Evolutionary conservation across 1,139 yeast species (phyloP).

Genomic region (Tardiomyces digboiensis): DNA sequence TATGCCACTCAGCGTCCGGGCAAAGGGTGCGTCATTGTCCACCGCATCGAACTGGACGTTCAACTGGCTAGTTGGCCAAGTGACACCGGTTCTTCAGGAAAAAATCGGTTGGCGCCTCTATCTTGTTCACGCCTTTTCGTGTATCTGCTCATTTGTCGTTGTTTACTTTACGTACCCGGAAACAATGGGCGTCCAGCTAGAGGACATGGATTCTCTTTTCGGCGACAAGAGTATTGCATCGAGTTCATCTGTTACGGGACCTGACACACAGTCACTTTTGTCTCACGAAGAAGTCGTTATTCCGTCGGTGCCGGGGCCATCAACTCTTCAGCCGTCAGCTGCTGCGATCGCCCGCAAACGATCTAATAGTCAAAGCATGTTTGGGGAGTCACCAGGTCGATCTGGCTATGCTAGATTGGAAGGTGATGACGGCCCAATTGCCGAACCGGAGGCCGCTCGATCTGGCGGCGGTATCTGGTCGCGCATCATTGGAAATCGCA

Average conservation of each 20-base stretch:
- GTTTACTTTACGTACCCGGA: constrained; percentile 75
- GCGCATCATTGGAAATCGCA: background rate
- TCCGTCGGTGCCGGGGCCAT: constrained; percentile 1
- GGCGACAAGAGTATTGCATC: constrained; percentile 44
- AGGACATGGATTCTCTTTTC: constrained; percentile 80
- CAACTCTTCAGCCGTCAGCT: constrained; percentile 2
- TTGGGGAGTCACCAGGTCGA: background rate
- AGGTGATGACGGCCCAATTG: background rate
- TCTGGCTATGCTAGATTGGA: background rate
- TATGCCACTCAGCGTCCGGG: constrained; percentile 77
- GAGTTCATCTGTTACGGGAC: constrained; percentile 14
- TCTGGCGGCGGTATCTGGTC: background rate
- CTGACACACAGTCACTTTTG: constrained; percentile 17
- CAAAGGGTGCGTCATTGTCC: constrained; percentile 85
- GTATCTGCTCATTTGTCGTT: constrained; percentile 58
- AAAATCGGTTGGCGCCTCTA: constrained; percentile 71
- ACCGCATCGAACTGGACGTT: constrained; percentile 96
- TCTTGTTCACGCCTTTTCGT: constrained; percentile 69
- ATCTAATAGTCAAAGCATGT: background rate
- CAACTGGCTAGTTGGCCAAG: constrained; percentile 84
- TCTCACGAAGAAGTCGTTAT: background rate
- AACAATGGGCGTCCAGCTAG: constrained; percentile 80
- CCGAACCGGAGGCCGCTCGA: background rate
- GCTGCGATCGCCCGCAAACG: constrained; percentile 6
- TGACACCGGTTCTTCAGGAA: constrained; percentile 81